Percentiles rank a stretch among this genome's conserved stretches.
These are phyloP conservation scores for Colletotrichum sansevieriae DNA, from an alignment of 2,329 filamentous ascomycete genomes.

Conservation along the genomic window DNA sequence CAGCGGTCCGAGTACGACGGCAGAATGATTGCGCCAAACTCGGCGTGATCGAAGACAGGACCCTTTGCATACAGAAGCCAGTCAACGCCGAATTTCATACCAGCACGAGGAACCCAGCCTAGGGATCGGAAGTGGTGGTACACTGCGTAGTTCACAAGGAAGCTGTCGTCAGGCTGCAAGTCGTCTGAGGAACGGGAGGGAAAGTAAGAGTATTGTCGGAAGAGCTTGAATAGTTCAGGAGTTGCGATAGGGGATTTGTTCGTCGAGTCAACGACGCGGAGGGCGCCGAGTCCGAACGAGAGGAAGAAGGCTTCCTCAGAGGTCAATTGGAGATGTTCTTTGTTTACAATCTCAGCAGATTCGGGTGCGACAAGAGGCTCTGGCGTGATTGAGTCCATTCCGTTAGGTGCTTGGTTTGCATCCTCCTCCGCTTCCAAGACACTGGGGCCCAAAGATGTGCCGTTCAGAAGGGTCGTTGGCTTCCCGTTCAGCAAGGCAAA, in stretches of 20 bases:
- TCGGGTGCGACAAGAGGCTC: not conserved
- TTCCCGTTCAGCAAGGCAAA: conserved; percentile 47
- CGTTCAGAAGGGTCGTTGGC: conserved; percentile 9
- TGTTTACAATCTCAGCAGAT: conserved; percentile 56
- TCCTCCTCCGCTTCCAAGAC: conserved; percentile 26
- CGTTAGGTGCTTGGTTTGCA: not conserved
- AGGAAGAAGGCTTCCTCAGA: conserved; percentile 95
- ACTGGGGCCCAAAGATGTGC: conserved; percentile 15
- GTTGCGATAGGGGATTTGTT: conserved; percentile 62
- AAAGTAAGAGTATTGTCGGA: conserved; percentile 78
- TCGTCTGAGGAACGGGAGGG: conserved; percentile 64
- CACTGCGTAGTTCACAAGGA: conserved; percentile 87
- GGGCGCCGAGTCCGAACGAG: conserved; percentile 80
- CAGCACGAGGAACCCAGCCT: conserved; percentile 93
- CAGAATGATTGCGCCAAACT: conserved; percentile 88
- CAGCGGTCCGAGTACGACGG: conserved; percentile 83
- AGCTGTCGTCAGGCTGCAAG: conserved; percentile 82
- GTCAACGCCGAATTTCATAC: conserved; percentile 95
- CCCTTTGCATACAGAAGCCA: conserved; percentile 95
- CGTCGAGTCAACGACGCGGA: conserved; percentile 70
- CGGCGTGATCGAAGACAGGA: conserved; percentile 93
- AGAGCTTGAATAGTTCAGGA: conserved; percentile 73
- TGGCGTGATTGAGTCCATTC: conserved; percentile 3
- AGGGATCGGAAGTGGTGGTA: conserved; percentile 97
- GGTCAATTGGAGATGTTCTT: conserved; percentile 92